Evolutionary conservation across 257 asterid species (phyloP).

Genomic region (Gardenia jasminoides): DNA sequence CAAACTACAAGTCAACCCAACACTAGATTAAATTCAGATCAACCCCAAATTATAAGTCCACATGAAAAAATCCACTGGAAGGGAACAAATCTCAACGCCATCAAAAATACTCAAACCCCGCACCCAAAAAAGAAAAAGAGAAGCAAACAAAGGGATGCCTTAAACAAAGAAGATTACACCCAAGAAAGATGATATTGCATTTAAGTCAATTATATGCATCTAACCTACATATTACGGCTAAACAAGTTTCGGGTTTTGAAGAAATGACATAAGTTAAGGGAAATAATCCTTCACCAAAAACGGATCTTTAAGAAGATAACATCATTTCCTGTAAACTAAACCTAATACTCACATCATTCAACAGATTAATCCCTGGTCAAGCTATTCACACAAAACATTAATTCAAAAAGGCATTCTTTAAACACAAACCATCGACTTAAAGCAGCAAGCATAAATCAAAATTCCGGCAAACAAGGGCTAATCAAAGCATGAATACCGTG

Average conservation of each 20-base stretch:
- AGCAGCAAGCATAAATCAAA: neutral
- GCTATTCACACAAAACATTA: neutral
- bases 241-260: no score
- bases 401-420: neutral
- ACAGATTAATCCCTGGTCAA: neutral
- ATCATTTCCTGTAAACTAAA: neutral
- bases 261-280: neutral
- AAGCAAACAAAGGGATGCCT: neutral
- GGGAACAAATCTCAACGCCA: neutral
- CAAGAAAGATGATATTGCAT: neutral
- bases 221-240: neutral
- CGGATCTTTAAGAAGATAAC: neutral
- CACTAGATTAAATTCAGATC: constrained; percentile 14
- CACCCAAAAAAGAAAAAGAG: neutral
- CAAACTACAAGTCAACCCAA: constrained; percentile 43
- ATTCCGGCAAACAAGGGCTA: neutral
- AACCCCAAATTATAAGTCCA: neutral
- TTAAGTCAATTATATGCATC: neutral
- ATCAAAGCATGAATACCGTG: neutral
- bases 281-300: no score
- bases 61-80: neutral
- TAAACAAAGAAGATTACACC: neutral
- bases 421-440: neutral
- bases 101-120: no score
- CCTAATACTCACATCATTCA: neutral